Percentiles rank a stretch among this genome's conserved stretches.
These are phyloP conservation scores for Penicillium tannophilum DNA, from an alignment of 495 filamentous ascomycete genomes.

Conservation along the genomic window DNA sequence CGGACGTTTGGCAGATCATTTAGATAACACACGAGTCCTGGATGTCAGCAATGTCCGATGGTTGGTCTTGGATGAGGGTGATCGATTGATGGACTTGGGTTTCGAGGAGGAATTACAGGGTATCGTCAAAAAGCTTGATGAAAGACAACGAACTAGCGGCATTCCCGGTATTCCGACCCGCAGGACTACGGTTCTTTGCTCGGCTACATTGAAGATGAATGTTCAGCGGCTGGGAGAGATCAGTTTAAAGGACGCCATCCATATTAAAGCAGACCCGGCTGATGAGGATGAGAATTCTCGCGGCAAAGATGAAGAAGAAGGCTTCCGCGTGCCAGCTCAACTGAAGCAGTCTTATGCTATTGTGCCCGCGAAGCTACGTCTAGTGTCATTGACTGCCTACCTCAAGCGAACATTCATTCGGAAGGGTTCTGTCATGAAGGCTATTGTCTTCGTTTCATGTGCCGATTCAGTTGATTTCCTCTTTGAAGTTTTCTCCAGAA, in stretches of 20 bases:
- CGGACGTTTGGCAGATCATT: conserved; percentile 83
- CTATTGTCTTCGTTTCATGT: conserved; percentile 94
- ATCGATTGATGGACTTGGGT: conserved; percentile 94
- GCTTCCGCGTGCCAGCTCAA: conserved; percentile 86
- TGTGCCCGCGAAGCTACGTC: conserved; percentile 81
- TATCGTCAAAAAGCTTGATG: conserved; percentile 75
- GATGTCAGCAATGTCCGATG: conserved; percentile 88
- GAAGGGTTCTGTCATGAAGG: conserved; percentile 87
- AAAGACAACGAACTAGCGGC: conserved; percentile 43
- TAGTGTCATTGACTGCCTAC: conserved; percentile 82
- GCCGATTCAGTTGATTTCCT: conserved; percentile 97
- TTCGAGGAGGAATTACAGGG: conserved; percentile 86
- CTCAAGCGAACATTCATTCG: conserved; percentile 85
- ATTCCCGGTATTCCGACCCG: conserved; percentile 66
- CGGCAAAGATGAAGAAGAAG: conserved; percentile 46
- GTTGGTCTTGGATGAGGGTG: conserved; percentile 93
- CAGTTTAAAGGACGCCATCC: conserved; percentile 88
- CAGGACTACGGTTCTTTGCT: conserved; percentile 89
- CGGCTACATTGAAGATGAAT: conserved; percentile 95
- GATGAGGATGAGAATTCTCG: conserved; percentile 41
- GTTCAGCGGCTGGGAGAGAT: conserved; percentile 91
- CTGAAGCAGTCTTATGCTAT: conserved; percentile 88
- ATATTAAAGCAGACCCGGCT: conserved; percentile 70
- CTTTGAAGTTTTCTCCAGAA: conserved; percentile 78
- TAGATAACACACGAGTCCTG: conserved; percentile 86